These are phyloP conservation scores for Panaeolus papilionaceus DNA, from an alignment of 768 basidiomycete species.

Conservation along the genomic window DNA sequence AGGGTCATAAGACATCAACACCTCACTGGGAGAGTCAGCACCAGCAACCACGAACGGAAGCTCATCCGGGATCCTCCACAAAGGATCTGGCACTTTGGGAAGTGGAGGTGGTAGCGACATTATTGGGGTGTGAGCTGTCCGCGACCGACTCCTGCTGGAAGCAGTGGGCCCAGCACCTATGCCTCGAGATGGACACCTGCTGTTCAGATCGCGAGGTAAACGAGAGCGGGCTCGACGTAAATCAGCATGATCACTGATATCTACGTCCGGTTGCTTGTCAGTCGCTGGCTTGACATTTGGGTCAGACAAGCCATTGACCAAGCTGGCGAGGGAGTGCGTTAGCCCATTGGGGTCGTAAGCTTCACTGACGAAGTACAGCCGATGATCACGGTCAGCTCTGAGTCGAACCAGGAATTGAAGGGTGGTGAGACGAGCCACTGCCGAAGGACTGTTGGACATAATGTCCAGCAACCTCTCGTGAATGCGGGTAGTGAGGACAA, in stretches of 20 bases:
- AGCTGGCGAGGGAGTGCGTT: constrained; percentile 60
- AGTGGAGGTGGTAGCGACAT: constrained; percentile 28
- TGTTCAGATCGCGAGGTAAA: constrained; percentile 57
- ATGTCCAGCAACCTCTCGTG: constrained; percentile 59
- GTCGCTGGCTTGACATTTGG: constrained; percentile 24
- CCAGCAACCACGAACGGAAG: constrained; percentile 62
- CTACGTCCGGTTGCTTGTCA: constrained; percentile 26
- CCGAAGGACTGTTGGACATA: constrained; percentile 50
- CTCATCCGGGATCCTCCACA: constrained; percentile 77
- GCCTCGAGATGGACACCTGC: constrained; percentile 58
- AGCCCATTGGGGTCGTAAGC: constrained; percentile 64
- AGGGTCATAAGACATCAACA: constrained; percentile 69
- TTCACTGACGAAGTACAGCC: constrained; percentile 69
- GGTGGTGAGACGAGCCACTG: constrained; percentile 69
- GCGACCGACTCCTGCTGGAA: constrained; percentile 67
- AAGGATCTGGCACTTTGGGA: constrained; percentile 46
- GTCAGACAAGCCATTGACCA: constrained; percentile 60
- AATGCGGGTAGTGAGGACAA: constrained; percentile 58
- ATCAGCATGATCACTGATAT: constrained; percentile 32
- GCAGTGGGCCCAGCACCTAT: constrained; percentile 52
- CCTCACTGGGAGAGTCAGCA: constrained; percentile 69
- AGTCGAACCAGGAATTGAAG: constrained; percentile 90
- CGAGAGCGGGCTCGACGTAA: constrained; percentile 53
- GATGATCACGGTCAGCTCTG: constrained; percentile 89
- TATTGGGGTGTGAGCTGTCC: constrained; percentile 39